Evolutionary conservation across 2,329 filamentous ascomycete genomes (phyloP).

Genomic region (Aspergillus nomiae): DNA sequence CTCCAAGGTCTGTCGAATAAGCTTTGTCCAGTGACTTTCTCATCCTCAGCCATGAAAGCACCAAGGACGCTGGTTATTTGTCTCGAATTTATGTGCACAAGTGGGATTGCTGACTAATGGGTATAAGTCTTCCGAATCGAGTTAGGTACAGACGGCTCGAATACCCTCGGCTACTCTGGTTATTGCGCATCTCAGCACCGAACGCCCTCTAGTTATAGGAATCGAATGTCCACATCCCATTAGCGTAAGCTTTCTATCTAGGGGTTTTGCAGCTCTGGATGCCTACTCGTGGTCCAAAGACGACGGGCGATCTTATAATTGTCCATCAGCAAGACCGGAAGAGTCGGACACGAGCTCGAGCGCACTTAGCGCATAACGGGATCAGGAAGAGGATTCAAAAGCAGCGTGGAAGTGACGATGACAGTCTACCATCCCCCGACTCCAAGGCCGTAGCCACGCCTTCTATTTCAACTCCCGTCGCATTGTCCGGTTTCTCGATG

Average conservation of each 20-base stretch:
- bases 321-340: neutral
- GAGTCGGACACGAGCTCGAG: neutral
- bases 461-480: neutral
- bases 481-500: neutral
- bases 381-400: neutral
- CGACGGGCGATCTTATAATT: neutral
- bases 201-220: neutral
- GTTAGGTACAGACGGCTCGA: neutral
- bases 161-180: neutral
- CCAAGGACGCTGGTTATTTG: too few relatives aligned
- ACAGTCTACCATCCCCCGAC: neutral
- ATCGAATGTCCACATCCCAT: neutral
- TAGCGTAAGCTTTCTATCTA: neutral
- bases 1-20: neutral
- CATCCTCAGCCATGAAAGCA: too few relatives aligned
- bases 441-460: neutral
- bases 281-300: slow-evolving; percentile 13
- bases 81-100: too few relatives aligned
- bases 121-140: neutral
- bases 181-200: neutral
- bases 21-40: too few relatives aligned
- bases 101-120: too few relatives aligned
- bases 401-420: neutral
- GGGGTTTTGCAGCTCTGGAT: neutral
- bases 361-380: neutral